A percentile compares a stretch with the other conserved stretches of the same genome.
Conservation (phyloP, 1,284 basidiomycete genomes). For the Cutaneotrichosporon spelunceum region DNA sequence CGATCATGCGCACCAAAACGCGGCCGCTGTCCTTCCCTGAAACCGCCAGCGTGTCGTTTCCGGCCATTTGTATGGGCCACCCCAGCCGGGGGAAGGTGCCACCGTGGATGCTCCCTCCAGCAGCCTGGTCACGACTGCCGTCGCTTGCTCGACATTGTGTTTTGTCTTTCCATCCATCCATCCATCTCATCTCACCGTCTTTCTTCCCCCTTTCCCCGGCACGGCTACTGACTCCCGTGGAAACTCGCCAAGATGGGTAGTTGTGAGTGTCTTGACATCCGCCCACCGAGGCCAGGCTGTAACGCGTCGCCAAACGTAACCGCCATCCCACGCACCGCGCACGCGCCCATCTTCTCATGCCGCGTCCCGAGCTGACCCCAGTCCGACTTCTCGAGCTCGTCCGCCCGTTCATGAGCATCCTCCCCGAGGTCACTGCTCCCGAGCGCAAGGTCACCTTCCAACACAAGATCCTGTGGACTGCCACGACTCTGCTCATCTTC, state of each 20-base stretch:
- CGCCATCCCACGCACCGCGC: not conserved
- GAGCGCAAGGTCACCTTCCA: constrained; percentile 96
- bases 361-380: constrained; percentile 41
- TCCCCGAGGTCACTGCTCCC: constrained; percentile 92
- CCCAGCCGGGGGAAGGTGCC: not conserved
- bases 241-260: constrained; percentile 38
- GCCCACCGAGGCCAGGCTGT: not conserved
- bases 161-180: constrained; percentile 2
- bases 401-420: constrained; percentile 86
- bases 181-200: constrained; percentile 3
- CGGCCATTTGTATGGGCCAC: not conserved
- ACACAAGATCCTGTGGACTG: constrained; percentile 95
- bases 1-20: not conserved
- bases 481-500: constrained; percentile 95
- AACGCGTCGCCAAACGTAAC: not conserved
- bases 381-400: constrained; percentile 95
- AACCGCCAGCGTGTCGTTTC: not conserved
- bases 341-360: constrained; percentile 4
- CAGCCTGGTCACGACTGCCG: not conserved
- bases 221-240: constrained; percentile 23
- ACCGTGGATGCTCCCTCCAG: not conserved
- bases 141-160: not conserved
- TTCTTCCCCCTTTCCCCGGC: constrained; percentile 15
- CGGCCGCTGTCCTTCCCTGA: not conserved
- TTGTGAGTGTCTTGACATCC: constrained; percentile 32